Evolutionary conservation across 768 basidiomycete species (phyloP).

Genomic region (Amanita exitialis): DNA sequence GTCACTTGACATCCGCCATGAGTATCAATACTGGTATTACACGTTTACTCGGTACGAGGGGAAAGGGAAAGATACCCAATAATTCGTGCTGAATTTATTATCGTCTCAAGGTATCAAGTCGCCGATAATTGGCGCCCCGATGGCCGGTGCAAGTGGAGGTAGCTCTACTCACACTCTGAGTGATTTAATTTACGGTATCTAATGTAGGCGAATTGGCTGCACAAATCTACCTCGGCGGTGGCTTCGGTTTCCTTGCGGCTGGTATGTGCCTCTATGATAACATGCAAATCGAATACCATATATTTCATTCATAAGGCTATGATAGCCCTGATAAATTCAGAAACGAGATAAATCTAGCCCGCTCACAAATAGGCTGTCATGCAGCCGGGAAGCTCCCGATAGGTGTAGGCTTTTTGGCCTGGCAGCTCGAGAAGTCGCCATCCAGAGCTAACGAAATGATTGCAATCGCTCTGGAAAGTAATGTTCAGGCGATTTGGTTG

Average conservation of each 20-base stretch:
- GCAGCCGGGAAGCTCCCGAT: slow-evolving; percentile 36
- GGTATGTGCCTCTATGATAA: slow-evolving; percentile 22
- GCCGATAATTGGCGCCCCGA: slow-evolving; percentile 58
- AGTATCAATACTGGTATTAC: background rate
- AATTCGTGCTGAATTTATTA: background rate
- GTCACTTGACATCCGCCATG: background rate
- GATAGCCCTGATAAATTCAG: slow-evolving; percentile 31
- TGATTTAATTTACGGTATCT: background rate
- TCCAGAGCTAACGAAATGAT: slow-evolving; percentile 32
- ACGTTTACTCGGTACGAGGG: slow-evolving; percentile 34
- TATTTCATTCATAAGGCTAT: slow-evolving; percentile 29
- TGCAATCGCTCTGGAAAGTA: slow-evolving; percentile 38
- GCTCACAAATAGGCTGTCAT: slow-evolving; percentile 26
- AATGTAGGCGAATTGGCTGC: slow-evolving; percentile 41
- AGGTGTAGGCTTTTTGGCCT: slow-evolving; percentile 69
- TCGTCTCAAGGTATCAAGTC: slow-evolving; percentile 34
- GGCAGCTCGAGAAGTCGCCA: slow-evolving; percentile 50
- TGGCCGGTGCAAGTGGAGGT: slow-evolving; percentile 66
- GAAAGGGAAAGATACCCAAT: background rate
- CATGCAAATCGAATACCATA: background rate
- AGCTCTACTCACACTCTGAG: slow-evolving; percentile 9
- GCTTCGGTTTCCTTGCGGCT: slow-evolving; percentile 66
- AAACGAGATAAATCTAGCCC: slow-evolving; percentile 45
- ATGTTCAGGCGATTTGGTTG: slow-evolving; percentile 64
- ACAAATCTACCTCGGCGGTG: slow-evolving; percentile 56